These are phyloP conservation scores for Trichoderma polysporum DNA, from an alignment of 2,329 filamentous ascomycete species.

Conservation along the genomic window DNA sequence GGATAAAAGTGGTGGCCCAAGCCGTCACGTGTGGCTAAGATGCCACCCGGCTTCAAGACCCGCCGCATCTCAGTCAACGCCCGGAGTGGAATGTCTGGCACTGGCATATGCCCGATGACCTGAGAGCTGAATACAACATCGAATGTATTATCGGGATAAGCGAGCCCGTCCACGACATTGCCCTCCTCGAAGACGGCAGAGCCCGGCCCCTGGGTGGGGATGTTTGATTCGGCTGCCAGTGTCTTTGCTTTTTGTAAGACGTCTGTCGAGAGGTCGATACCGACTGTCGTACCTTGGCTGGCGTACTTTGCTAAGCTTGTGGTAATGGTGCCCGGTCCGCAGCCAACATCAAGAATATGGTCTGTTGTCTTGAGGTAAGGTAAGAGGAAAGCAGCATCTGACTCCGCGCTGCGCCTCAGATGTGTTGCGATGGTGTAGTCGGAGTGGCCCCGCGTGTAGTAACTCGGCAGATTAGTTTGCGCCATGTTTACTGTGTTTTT, in stretches of 20 bases:
- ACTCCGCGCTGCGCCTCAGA: background rate
- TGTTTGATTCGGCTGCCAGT: background rate
- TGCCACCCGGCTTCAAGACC: conserved; percentile 16
- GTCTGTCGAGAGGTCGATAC: background rate
- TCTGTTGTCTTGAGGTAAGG: background rate
- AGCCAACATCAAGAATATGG: conserved; percentile 14
- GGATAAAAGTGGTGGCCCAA: conserved; percentile 14
- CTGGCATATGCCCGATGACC: conserved; percentile 4
- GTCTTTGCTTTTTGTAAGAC: conserved; percentile 1
- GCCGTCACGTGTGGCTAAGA: conserved; percentile 7
- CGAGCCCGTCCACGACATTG: conserved; percentile 6
- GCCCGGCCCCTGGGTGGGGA: background rate
- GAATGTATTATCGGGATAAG: conserved; percentile 10
- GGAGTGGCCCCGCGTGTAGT: conserved; percentile 12
- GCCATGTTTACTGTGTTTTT: background rate
- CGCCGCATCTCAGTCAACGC: conserved; percentile 8
- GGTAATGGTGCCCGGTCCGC: conserved; percentile 7
- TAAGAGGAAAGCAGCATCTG: background rate
- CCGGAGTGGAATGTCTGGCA: background rate
- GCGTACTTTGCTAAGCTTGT: background rate
- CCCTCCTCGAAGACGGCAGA: conserved; percentile 2
- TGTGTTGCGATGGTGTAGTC: conserved; percentile 14
- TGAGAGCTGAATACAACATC: conserved; percentile 9
- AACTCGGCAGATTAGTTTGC: conserved; percentile 13
- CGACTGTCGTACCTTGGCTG: background rate